These are phyloP conservation scores for Saccharum spontaneum DNA, from an alignment of 176 grass and related monocot genomes.

Conservation along the genomic window DNA sequence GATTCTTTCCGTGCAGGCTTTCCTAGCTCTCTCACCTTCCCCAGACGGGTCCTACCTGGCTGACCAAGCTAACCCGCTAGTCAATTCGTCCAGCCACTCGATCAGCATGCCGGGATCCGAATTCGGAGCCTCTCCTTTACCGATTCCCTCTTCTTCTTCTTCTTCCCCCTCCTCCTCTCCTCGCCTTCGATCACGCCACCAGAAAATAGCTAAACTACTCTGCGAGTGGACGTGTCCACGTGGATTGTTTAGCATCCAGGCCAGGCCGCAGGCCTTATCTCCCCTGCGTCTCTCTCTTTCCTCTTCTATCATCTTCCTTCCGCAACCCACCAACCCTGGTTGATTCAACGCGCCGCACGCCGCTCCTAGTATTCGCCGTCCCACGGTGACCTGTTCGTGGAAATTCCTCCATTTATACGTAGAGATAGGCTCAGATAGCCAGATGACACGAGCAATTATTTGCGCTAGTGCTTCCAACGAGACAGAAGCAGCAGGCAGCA, in stretches of 20 bases:
- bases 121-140: slow-evolving; percentile 15
- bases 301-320: slow-evolving; percentile 24
- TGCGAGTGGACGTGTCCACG: slow-evolving; percentile 21
- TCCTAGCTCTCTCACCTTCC: slow-evolving; percentile 23
- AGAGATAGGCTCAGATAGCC: background rate
- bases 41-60: background rate
- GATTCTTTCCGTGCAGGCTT: slow-evolving; percentile 42
- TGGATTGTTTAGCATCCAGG: slow-evolving; percentile 29
- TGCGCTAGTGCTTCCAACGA: background rate
- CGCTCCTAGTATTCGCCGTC: background rate
- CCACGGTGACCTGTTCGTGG: slow-evolving; percentile 7
- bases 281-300: background rate
- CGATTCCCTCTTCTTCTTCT: background rate
- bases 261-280: background rate
- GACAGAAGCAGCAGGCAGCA: background rate
- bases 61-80: slow-evolving; percentile 33
- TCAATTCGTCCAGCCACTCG: slow-evolving; percentile 19
- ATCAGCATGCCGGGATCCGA: background rate
- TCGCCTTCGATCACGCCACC: background rate
- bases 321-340: slow-evolving; percentile 1
- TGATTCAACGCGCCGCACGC: slow-evolving; percentile 10
- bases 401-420: slow-evolving; percentile 31
- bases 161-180: background rate
- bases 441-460: background rate
- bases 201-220: slow-evolving; percentile 7